Evolutionary conservation across 768 basidiomycete species (phyloP).

Genomic region (Phanerodontia chrysosporium): DNA sequence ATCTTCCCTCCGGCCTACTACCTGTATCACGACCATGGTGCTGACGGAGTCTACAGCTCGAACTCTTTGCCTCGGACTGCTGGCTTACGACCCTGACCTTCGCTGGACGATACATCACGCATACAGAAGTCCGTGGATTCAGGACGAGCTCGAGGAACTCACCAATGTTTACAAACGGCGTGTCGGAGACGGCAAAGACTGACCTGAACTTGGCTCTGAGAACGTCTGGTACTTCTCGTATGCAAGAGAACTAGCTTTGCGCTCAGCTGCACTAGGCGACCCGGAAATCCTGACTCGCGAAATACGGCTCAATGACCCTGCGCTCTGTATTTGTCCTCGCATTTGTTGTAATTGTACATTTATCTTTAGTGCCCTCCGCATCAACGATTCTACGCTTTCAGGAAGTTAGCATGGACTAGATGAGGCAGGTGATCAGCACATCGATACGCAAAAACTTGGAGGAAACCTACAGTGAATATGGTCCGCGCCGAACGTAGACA

Average conservation of each 20-base stretch:
- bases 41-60: constrained; percentile 41
- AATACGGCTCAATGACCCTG: background rate
- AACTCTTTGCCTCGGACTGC: constrained; percentile 53
- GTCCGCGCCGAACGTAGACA: constrained; percentile 86
- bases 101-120: constrained; percentile 65
- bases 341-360: background rate
- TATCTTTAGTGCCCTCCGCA: background rate
- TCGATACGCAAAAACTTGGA: background rate
- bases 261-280: too few relatives aligned
- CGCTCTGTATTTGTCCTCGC: background rate
- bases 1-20: background rate
- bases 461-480: constrained; percentile 79
- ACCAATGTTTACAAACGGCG: constrained; percentile 57
- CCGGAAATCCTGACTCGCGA: too few relatives aligned
- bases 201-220: background rate
- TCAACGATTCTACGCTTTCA: constrained; percentile 53
- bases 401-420: constrained; percentile 80
- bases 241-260: too few relatives aligned
- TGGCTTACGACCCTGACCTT: constrained; percentile 49
- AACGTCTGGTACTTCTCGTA: too few relatives aligned
- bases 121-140: constrained; percentile 64
- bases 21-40: background rate
- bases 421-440: constrained; percentile 11
- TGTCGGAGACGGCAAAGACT: constrained; percentile 25
- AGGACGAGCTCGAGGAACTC: constrained; percentile 54